Base-by-base conservation (phyloP, 139 green algal genomes). In the Tetradesmus obliquus region DNA sequence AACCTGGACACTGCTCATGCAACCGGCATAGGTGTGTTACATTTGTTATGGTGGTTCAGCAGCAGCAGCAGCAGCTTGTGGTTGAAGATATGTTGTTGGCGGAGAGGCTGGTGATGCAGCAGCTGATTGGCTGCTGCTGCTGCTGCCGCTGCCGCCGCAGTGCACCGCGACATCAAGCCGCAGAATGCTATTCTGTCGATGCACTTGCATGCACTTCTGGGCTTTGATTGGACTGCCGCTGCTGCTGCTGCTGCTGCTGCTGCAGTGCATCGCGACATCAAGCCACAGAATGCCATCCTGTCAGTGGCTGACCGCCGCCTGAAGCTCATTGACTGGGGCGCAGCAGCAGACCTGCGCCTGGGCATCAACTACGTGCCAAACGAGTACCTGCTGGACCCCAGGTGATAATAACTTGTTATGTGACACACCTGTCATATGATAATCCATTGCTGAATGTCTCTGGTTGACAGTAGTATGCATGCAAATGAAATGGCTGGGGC, bases 341-440 rank as follows among this genome's bases (percentile, higher is more conserved):
- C 97, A 1, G 97, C 97, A 2, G 97, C 97, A 0, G 97, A 99
- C 93, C 94, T 99, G 92, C 93, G 97, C 74, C 92, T 99, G 95
- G 96, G 97, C 90, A 98, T 99, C 94, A 99, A 99, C 95, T 99
- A 99, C 92, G 95, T 97, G 62, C 97, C 97, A 69, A 98, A 98
- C 83, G 97, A 99, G 94, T 99, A 97, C 94, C 94, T 99, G 90
- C 94, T 99, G 83, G 97, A 99, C 91, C 97, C 97, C 24, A 94
- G 97, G 92, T 94, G 79, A 1, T 45, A 45, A 45, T 45, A 45
- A 45, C 84, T 45, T 76, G 10, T 79, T n/a, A 32, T 69, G 7
- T 86, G 3, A 83, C 22, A 7, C 32, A 45, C 32, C 32, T 55
- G 22, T 55, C 55, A 20, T 8, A 19, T 82, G 1, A 0, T 54